Evolutionary conservation across 2,329 filamentous ascomycete genomes (phyloP).

Genomic region (Penicillium sp.): DNA sequence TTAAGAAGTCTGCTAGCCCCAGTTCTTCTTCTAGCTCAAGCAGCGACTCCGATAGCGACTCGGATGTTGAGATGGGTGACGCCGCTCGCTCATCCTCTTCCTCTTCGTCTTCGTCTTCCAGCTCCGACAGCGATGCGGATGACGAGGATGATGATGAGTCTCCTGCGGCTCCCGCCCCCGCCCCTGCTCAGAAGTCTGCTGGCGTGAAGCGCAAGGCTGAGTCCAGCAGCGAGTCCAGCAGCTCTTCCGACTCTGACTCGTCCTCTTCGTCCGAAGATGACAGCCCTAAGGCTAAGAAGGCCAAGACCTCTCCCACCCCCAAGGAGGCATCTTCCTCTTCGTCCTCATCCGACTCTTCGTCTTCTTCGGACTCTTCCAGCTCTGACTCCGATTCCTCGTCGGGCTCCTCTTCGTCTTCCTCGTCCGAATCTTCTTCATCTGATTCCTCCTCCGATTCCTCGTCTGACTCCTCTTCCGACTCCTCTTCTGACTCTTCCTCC

Average conservation of each 20-base stretch:
- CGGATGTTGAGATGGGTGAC: conserved; percentile 46
- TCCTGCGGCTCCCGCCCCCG: conserved; percentile 32
- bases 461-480: conserved; percentile 21
- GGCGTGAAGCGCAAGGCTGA: conserved; percentile 60
- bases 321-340: conserved; percentile 36
- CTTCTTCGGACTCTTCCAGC: conserved; percentile 8
- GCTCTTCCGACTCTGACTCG: conserved; percentile 39
- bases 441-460: conserved; percentile 32
- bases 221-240: conserved; percentile 44
- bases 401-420: conserved; percentile 24
- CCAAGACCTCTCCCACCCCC: conserved; percentile 37
- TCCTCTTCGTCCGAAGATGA: conserved; percentile 49
- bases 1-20: conserved; percentile 20
- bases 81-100: conserved; percentile 32
- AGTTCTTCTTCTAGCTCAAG: conserved; percentile 19
- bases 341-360: conserved; percentile 35
- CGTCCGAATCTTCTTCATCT: conserved; percentile 30
- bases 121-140: conserved; percentile 52
- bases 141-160: conserved; percentile 55
- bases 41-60: conserved; percentile 33
- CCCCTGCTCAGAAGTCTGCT: conserved; percentile 35
- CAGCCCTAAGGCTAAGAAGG: conserved; percentile 55
- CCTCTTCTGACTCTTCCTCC: conserved; percentile 16
- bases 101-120: conserved; percentile 35
- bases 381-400: conserved; percentile 20